Percentiles rank a stretch among this genome's conserved stretches.
phyloP scores from a whole-genome alignment of 805 yeast species.

The Sugiyamaella qingdaonensis region DNA sequence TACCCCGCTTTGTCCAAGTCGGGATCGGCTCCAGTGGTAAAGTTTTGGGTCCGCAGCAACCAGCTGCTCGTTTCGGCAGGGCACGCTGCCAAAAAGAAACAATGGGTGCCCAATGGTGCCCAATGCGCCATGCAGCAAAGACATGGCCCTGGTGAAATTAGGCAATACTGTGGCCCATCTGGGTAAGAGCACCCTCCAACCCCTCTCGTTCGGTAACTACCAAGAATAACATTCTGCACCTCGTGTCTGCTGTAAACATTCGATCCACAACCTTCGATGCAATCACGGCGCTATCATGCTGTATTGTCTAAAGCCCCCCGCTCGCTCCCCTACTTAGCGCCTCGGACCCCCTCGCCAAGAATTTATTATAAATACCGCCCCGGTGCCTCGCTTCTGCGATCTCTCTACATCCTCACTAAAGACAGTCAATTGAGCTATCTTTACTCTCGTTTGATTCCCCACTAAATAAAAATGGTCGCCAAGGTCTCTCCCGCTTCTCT shows the following conservation, averaged over 20 bases:
- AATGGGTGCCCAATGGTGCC: neutral
- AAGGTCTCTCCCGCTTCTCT: slow-evolving; percentile 6
- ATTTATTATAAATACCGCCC: slow-evolving; percentile 3
- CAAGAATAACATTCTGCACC: slow-evolving; percentile 4
- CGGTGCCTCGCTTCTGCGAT: neutral
- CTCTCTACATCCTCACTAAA: slow-evolving; percentile 1
- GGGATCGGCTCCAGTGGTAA: neutral
- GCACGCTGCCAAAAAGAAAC: neutral
- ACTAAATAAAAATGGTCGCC: slow-evolving; percentile 7
- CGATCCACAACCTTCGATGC: slow-evolving; percentile 9
- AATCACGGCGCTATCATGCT: slow-evolving; percentile 1
- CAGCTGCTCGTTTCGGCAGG: neutral
- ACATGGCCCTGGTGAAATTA: neutral
- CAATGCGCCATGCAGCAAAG: slow-evolving; percentile 2
- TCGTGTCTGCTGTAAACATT: slow-evolving; percentile 4
- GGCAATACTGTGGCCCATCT: neutral
- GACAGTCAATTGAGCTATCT: slow-evolving; percentile 2
- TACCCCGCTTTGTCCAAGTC: slow-evolving; percentile 4
- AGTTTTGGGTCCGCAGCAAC: neutral
- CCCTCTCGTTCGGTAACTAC: slow-evolving; percentile 2
- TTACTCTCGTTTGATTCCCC: slow-evolving; percentile 1
- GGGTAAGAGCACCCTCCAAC: neutral
- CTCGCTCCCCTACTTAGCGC: neutral
- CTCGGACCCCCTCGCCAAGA: neutral
- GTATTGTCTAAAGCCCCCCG: neutral